Base-by-base conservation (phyloP, 1,139 yeast genomes). In the Tardiomyces depauwii region DNA sequence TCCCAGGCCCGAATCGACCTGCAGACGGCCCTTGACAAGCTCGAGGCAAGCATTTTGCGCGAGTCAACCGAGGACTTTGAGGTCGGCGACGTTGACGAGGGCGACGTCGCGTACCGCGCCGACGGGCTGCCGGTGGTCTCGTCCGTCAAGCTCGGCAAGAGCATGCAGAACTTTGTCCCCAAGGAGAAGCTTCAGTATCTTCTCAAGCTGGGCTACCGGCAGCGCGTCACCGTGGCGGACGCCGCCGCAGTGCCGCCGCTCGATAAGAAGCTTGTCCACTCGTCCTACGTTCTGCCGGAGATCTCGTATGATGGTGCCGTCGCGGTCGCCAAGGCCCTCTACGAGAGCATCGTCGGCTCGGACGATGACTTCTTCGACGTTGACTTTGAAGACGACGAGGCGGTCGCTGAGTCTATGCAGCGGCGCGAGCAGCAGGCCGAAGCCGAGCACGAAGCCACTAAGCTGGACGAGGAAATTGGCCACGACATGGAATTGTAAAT, bases 361-460 rank as follows among this genome's bases (percentile, higher is more conserved):
- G 94, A 85, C 60, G 97, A 89, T 55, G 97, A 89, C 64, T 89
- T 89, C 66, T 89, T 89, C 59, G 96, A 87, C 63, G 87, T 89
- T 33, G 97, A 89, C 64, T 89, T 89, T 60, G 97, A 89, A 65
- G 97, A 89, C 61, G 96, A 88, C 18, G 95, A 85, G 46, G 91
- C 82, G 38, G 63, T 55, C 41, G 49, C 49, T 36, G 45, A 41
- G 33, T 16, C 33, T 3, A n/a, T 28, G n/a, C 33, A 40, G 33
- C 36, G 36, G 5, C 36, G 36, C 36, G 36, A 30, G 16, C 16
- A 30, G 16, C 36, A 30, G 16, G 16, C 36, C 5, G 36, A 12
- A 5, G 36, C 36, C 10, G 16, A 30, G n/a, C 23, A 18, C 19
- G 30, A 40, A 12, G 42, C 48, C 3, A 45, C 43, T 11, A 19